phyloP scores from a whole-genome alignment of 2,329 filamentous ascomycete species.

The Xylariaceae sp. region DNA sequence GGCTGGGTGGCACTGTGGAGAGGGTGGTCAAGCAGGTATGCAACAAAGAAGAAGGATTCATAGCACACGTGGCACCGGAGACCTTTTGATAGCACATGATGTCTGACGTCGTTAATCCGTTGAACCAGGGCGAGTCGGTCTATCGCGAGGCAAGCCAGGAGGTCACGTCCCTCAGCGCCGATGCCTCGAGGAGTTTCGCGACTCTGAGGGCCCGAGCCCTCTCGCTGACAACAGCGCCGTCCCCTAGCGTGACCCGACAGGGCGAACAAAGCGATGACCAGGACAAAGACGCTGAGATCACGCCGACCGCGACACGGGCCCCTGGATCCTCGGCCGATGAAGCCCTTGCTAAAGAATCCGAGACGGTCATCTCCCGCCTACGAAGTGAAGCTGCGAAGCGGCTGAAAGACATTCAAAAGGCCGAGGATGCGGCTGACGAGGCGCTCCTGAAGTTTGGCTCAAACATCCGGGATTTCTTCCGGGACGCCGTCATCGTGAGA shows the following conservation, averaged over 20 bases:
- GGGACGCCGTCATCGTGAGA: slow-evolving; percentile 83
- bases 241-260: slow-evolving; percentile 25
- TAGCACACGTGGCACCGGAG: not conserved
- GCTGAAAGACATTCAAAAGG: slow-evolving; percentile 81
- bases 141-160: slow-evolving; percentile 87
- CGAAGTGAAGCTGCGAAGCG: slow-evolving; percentile 72
- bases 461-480: slow-evolving; percentile 83
- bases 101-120: slow-evolving; percentile 17
- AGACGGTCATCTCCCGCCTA: slow-evolving; percentile 70
- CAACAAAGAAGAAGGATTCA: not conserved
- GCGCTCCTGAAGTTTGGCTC: slow-evolving; percentile 86
- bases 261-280: slow-evolving; percentile 32
- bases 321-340: slow-evolving; percentile 34
- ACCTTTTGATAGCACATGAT: slow-evolving; percentile 5
- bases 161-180: slow-evolving; percentile 69
- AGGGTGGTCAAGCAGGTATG: slow-evolving; percentile 87
- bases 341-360: slow-evolving; percentile 40
- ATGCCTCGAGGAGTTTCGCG: slow-evolving; percentile 75
- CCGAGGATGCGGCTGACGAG: slow-evolving; percentile 94
- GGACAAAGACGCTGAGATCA: slow-evolving; percentile 35
- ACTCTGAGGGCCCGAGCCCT: slow-evolving; percentile 70
- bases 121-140: slow-evolving; percentile 63
- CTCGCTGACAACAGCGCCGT: slow-evolving; percentile 49
- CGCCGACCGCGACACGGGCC: slow-evolving; percentile 40
- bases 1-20: slow-evolving; percentile 81